These are phyloP conservation scores for Fusarium falciforme DNA, from an alignment of 2,329 filamentous ascomycete genomes.

Conservation along the genomic window DNA sequence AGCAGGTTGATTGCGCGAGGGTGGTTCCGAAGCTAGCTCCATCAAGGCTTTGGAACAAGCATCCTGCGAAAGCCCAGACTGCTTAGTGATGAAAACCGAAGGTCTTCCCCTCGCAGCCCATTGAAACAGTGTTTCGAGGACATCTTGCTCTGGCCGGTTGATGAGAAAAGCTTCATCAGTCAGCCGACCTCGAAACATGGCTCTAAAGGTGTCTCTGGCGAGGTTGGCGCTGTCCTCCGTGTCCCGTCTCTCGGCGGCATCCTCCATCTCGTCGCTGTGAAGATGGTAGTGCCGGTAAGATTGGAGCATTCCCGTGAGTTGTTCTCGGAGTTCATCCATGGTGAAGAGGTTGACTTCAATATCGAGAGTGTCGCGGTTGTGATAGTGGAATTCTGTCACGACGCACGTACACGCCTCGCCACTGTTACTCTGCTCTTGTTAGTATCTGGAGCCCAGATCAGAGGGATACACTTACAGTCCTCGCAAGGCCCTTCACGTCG, in stretches of 20 bases:
- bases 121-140: conserved; percentile 31
- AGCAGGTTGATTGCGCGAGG: conserved; percentile 28
- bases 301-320: conserved; percentile 50
- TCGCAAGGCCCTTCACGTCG: conserved; percentile 53
- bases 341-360: conserved; percentile 51
- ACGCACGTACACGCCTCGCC: conserved; percentile 61
- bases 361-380: conserved; percentile 45
- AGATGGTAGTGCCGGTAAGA: conserved; percentile 52
- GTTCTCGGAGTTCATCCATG: conserved; percentile 46
- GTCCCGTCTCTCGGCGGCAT: conserved; percentile 41
- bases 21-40: conserved; percentile 52
- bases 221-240: conserved; percentile 46
- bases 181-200: conserved; percentile 49
- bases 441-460: background rate
- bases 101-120: conserved; percentile 39
- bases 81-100: background rate
- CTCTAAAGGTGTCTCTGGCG: conserved; percentile 51
- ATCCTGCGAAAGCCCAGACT: conserved; percentile 14
- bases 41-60: conserved; percentile 50
- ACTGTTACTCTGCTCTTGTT: conserved; percentile 52
- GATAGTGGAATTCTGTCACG: conserved; percentile 59
- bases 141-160: background rate
- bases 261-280: conserved; percentile 30
- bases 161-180: conserved; percentile 35
- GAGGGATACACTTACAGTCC: conserved; percentile 50